Evolutionary conservation across 371 early-diverging fungal genomes (phyloP).

Genomic region (Mucor plumbeus): DNA sequence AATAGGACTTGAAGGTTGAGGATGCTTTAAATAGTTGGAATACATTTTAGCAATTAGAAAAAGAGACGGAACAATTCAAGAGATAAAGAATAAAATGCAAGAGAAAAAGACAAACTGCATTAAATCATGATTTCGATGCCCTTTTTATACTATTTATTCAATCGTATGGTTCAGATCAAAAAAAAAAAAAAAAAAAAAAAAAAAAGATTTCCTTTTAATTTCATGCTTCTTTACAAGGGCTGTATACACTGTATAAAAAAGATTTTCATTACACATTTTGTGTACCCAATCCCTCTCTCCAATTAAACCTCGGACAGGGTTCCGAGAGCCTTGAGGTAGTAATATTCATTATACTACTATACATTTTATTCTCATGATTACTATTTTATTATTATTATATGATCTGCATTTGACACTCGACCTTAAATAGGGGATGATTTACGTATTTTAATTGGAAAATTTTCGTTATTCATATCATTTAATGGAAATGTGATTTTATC

Average conservation of each 20-base stretch:
- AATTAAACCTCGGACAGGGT: slow-evolving; percentile 10
- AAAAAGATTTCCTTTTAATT: slow-evolving; percentile 14
- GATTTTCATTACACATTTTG: slow-evolving; percentile 11
- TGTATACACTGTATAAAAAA: background rate
- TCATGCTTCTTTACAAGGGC: slow-evolving; percentile 11
- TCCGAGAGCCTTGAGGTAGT: slow-evolving; percentile 1
- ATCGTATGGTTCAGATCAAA: slow-evolving; percentile 1
- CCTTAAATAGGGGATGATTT: slow-evolving; percentile 8
- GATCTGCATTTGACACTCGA: slow-evolving; percentile 12
- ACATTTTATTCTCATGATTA: background rate
- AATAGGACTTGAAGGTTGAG: background rate
- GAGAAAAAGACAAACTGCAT: slow-evolving; percentile 3
- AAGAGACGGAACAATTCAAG: background rate
- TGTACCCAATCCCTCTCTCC: background rate
- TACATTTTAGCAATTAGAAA: slow-evolving; percentile 1
- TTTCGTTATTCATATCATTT: background rate
- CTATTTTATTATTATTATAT: slow-evolving; percentile 2
- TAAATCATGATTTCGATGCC: background rate
- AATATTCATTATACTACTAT: slow-evolving; percentile 4
- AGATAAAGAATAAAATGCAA: background rate
- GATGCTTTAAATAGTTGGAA: slow-evolving; percentile 1
- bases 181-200: background rate
- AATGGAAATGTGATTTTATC: background rate
- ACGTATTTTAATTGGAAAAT: background rate
- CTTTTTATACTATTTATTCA: slow-evolving; percentile 4